Evolutionary conservation across 768 basidiomycete genomes (phyloP).

Genomic region (Panus rudis): DNA sequence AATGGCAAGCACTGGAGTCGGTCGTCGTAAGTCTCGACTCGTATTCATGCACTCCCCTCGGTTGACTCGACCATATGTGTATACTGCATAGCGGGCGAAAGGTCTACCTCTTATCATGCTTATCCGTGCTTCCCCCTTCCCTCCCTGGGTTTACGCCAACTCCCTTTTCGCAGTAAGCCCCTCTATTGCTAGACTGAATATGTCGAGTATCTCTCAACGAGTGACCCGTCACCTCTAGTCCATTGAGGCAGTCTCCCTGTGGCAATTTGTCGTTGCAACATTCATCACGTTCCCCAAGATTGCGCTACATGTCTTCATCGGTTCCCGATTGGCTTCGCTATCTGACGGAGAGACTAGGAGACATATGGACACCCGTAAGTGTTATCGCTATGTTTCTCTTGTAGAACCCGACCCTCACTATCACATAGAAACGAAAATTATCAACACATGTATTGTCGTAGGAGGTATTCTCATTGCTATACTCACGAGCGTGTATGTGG

Average conservation of each 20-base stretch:
- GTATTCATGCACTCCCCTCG: background rate
- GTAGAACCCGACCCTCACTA: background rate
- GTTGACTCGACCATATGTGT: background rate
- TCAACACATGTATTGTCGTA: conserved; percentile 55
- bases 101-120: conserved; percentile 79
- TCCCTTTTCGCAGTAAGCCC: conserved; percentile 66
- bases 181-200: background rate
- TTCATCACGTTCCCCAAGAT: conserved; percentile 65
- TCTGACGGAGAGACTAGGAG: conserved; percentile 71
- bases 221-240: conserved; percentile 35
- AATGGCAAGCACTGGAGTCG: conserved; percentile 72
- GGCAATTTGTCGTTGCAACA: conserved; percentile 75
- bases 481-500: conserved; percentile 59
- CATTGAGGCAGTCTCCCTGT: conserved; percentile 64
- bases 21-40: conserved; percentile 51
- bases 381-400: conserved; percentile 5
- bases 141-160: conserved; percentile 86
- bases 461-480: conserved; percentile 53
- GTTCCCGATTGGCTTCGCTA: conserved; percentile 63
- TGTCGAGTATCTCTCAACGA: background rate
- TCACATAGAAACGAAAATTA: conserved; percentile 56
- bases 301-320: conserved; percentile 70
- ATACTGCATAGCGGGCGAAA: conserved; percentile 48
- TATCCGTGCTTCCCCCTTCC: conserved; percentile 75
- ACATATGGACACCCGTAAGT: conserved; percentile 69